phyloP scores from a whole-genome alignment of 345 rosid genomes.

The Ailanthus altissimus region DNA sequence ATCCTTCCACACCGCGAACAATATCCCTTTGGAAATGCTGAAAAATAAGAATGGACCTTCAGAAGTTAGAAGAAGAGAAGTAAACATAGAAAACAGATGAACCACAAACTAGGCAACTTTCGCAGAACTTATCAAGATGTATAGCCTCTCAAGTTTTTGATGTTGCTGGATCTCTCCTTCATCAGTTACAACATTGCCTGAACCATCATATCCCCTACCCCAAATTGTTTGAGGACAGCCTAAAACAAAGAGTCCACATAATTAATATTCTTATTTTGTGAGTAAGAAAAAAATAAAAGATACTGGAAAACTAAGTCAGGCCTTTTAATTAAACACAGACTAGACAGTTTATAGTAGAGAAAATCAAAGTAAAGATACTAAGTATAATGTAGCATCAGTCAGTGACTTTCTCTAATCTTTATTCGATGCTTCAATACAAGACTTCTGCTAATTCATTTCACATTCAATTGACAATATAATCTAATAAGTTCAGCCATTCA shows the following conservation, averaged over 20 bases:
- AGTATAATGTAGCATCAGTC: slow-evolving; percentile 18
- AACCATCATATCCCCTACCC: slow-evolving; percentile 85
- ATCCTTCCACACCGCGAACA: slow-evolving; percentile 93
- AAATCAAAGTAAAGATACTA: slow-evolving; percentile 13
- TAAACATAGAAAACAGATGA: background rate
- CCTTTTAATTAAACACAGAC: slow-evolving; percentile 15
- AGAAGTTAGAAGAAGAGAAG: slow-evolving; percentile 15
- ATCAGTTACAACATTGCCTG: slow-evolving; percentile 66
- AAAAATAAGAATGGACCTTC: slow-evolving; percentile 22
- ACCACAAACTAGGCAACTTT: slow-evolving; percentile 52
- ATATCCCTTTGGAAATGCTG: slow-evolving; percentile 94
- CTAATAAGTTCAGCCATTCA: background rate
- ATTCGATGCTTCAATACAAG: background rate
- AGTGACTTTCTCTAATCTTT: slow-evolving; percentile 6
- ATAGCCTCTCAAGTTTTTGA: slow-evolving; percentile 89
- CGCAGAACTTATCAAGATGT: slow-evolving; percentile 80
- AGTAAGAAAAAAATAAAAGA: slow-evolving; percentile 9
- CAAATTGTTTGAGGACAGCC: slow-evolving; percentile 96
- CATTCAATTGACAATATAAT: background rate
- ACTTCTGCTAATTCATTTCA: background rate
- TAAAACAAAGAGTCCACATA: slow-evolving; percentile 29
- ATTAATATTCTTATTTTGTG: slow-evolving; percentile 7
- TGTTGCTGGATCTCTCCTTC: slow-evolving; percentile 75
- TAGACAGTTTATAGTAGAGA: background rate
- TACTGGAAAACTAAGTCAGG: slow-evolving; percentile 7